phyloP scores from a whole-genome alignment of 495 filamentous ascomycete species.

The Aspergillus haitiensis region DNA sequence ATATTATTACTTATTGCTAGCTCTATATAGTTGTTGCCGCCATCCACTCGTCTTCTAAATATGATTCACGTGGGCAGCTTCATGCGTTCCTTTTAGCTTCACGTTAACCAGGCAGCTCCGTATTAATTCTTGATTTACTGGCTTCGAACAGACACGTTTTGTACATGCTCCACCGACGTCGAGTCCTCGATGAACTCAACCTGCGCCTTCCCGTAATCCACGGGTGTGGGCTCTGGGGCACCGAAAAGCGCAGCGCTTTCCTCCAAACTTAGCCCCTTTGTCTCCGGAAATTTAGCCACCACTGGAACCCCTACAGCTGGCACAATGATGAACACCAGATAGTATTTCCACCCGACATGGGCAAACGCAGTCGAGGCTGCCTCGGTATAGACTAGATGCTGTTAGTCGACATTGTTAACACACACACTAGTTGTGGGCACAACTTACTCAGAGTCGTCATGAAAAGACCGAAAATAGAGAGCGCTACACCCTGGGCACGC shows the following conservation, averaged over 20 bases:
- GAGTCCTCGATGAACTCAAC: background rate
- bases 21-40: no score
- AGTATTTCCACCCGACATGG: conserved; percentile 5
- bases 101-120: no score
- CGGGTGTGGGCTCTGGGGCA: background rate
- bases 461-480: background rate
- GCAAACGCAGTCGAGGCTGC: background rate
- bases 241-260: conserved; percentile 2
- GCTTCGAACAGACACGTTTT: background rate
- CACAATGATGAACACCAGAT: background rate
- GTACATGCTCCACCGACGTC: background rate
- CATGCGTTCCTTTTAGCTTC: no score
- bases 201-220: background rate
- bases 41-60: no score
- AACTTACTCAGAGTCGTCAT: background rate
- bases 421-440: background rate
- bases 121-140: no score
- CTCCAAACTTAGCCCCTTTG: background rate
- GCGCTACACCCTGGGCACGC: background rate
- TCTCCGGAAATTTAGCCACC: background rate
- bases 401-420: background rate
- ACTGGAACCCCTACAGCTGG: background rate
- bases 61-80: no score
- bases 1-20: no score
- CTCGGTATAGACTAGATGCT: background rate